Base-by-base conservation (phyloP, 2,329 filamentous ascomycete species). In the Dryadomyces quercivorus region DNA sequence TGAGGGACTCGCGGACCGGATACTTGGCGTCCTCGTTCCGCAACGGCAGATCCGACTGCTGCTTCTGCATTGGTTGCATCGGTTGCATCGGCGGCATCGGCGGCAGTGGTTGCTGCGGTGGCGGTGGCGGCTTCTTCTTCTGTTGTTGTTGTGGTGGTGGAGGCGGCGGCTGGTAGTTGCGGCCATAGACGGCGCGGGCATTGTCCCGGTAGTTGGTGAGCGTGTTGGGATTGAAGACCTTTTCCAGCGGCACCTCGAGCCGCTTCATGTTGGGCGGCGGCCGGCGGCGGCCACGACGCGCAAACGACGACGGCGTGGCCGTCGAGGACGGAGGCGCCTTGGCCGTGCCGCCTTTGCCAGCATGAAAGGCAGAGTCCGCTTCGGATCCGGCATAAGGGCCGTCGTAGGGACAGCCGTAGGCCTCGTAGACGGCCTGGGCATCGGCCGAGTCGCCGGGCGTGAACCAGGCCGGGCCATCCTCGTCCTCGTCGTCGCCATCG, bases 201-300 rank as follows among this genome's bases (percentile, higher is more conserved):
- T 83, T 83, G 57, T 84, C 80, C 22, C 80, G 75, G 58, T 85
- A 84, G 57, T 74, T 81, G 1, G 80, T 78, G 42, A 81, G 75
- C 0, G 81, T 84, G 62, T 84, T 81, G 7, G 80, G 80, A 56
- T 85, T 80, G 61, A 85, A 85, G 0, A 84, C 69, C 58, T 82
- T 83, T 59, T 84, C 80, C 4, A 85, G 65, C 0, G 81, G 81
- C 6, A 73, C 78, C 59, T 76, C 79, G 58, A 80, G 68, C 0
- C 77, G 75, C 2, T 76, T 75, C 5, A 83, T 68, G 40, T 81
- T 76, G 6, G 80, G 80, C 0, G 80, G 80, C 18, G 78, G 75
- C 52, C 77, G 70, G 16, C 81, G 73, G 15, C 76, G 67, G 13
- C 70, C 65, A 61, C 79, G 80, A 10, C 68, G 66, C 1, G 54